Percentiles rank a stretch among this genome's conserved stretches.
Conservation (phyloP, 73 alveolate species). For the Paramecium octaurelia region DNA sequence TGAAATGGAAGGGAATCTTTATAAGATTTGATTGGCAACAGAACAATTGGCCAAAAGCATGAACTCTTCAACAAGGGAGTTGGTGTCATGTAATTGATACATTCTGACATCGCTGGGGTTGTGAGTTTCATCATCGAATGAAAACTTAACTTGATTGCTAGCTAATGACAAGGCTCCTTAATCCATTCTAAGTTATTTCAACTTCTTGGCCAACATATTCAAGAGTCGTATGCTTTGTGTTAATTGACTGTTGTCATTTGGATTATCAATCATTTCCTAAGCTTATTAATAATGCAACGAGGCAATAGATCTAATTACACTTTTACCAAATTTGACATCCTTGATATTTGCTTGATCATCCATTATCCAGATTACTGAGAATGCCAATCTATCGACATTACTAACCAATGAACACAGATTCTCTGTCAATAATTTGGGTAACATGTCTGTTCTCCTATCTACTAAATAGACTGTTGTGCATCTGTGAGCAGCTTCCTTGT, state of each 20-base stretch:
- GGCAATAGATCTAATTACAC: constrained; percentile 83
- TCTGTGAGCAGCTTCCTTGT: constrained; percentile 95
- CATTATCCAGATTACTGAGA: constrained; percentile 96
- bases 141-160: constrained; percentile 94
- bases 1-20: constrained; percentile 77
- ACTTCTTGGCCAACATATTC: constrained; percentile 74
- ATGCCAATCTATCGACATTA: constrained; percentile 93
- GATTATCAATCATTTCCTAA: constrained; percentile 74
- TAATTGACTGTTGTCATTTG: constrained; percentile 71
- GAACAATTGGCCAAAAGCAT: constrained; percentile 97
- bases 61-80: constrained; percentile 95
- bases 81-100: constrained; percentile 84
- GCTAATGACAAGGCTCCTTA: constrained; percentile 96
- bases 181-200: constrained; percentile 82
- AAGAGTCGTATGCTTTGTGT: constrained; percentile 72
- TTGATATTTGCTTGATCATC: constrained; percentile 78
- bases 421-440: constrained; percentile 96
- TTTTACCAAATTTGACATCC: constrained; percentile 74
- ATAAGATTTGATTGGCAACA: constrained; percentile 85
- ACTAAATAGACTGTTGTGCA: constrained; percentile 98
- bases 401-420: constrained; percentile 93
- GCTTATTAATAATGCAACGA: constrained; percentile 84
- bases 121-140: constrained; percentile 89
- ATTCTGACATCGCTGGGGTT: constrained; percentile 91
- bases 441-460: constrained; percentile 97